phyloP scores from a whole-genome alignment of 2,329 filamentous ascomycete species.

The Penicillium concentricum region DNA sequence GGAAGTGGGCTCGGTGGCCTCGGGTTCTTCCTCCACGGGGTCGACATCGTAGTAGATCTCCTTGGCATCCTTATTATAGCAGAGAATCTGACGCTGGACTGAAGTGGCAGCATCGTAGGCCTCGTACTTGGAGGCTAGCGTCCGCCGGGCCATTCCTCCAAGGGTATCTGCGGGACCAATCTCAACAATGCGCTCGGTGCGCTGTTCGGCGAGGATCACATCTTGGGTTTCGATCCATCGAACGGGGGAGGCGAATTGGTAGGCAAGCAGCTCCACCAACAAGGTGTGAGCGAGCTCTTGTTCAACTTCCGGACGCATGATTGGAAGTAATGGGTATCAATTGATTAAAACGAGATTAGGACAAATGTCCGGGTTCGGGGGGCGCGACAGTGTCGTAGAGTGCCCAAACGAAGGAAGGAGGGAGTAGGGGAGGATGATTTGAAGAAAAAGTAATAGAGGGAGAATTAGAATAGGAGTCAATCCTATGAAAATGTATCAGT shows the following conservation, averaged over 20 bases:
- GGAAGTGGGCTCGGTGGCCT: constrained; percentile 44
- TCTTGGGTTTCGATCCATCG: constrained; percentile 99
- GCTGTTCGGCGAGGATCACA: constrained; percentile 96
- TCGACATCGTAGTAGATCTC: constrained; percentile 99
- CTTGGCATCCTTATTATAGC: constrained; percentile 99
- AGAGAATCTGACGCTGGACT: constrained; percentile 93
- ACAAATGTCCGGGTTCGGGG: constrained; percentile 15
- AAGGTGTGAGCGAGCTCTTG: constrained; percentile 98
- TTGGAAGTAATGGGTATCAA: constrained; percentile 45
- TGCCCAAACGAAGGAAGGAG: constrained; percentile 6
- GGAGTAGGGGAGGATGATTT: constrained; percentile 3
- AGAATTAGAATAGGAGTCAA: constrained; percentile 19
- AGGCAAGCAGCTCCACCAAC: constrained; percentile 96
- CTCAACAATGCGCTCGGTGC: constrained; percentile 95
- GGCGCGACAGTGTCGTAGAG: constrained; percentile 20
- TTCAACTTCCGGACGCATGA: constrained; percentile 97
- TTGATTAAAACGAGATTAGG: constrained; percentile 19
- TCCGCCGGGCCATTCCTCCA: constrained; percentile 95
- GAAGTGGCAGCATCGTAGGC: constrained; percentile 97
- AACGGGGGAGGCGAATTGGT: constrained; percentile 97
- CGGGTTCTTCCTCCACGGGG: constrained; percentile 85
- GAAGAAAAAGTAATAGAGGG: constrained; percentile 14
- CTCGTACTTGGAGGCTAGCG: constrained; percentile 94
- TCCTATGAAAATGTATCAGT: constrained; percentile 14
- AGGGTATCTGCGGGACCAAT: constrained; percentile 95